Conservation (phyloP, 2,329 filamentous ascomycete genomes). For the Celoporthe dispersa region DNA sequence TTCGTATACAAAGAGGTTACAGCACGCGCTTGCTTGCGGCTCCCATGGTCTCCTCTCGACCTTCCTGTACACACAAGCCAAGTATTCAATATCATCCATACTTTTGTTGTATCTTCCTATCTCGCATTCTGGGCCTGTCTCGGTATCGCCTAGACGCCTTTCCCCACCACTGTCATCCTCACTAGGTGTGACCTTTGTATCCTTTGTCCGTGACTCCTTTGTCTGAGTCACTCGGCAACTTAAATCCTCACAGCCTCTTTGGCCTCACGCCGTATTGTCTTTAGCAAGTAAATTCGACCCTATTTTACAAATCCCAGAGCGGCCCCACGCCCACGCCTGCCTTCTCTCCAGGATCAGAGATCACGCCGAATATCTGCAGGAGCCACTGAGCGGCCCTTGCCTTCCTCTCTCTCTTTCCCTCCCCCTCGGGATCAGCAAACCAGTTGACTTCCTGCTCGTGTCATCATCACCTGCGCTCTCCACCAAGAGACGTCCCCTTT, state of each 20-base stretch:
- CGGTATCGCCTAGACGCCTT: slow-evolving; percentile 2
- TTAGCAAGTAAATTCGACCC: neutral
- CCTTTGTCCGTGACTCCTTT: slow-evolving; percentile 27
- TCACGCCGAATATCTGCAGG: slow-evolving; percentile 20
- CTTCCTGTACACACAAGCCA: neutral
- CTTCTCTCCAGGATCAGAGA: slow-evolving; percentile 16
- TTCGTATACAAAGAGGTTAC: slow-evolving; percentile 11
- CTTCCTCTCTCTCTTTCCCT: slow-evolving; percentile 5
- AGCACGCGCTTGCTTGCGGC: neutral
- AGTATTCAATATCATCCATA: neutral
- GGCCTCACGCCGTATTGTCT: slow-evolving; percentile 6
- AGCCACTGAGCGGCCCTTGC: slow-evolving; percentile 26
- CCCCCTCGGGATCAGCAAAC: slow-evolving; percentile 22
- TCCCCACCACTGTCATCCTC: slow-evolving; percentile 18
- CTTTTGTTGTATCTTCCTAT: neutral
- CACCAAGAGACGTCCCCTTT: slow-evolving; percentile 23
- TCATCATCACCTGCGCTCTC: slow-evolving; percentile 25
- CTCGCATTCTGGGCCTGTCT: slow-evolving; percentile 3
- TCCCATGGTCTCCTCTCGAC: neutral
- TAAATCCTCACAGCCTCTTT: slow-evolving; percentile 17
- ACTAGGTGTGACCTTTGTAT: slow-evolving; percentile 18
- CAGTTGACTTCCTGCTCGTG: slow-evolving; percentile 20
- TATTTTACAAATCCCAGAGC: neutral
- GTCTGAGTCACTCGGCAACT: slow-evolving; percentile 30
- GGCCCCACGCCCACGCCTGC: slow-evolving; percentile 14